Evolutionary conservation across 805 yeast genomes (phyloP).

Genomic region (Cyberlindnera amylophila): DNA sequence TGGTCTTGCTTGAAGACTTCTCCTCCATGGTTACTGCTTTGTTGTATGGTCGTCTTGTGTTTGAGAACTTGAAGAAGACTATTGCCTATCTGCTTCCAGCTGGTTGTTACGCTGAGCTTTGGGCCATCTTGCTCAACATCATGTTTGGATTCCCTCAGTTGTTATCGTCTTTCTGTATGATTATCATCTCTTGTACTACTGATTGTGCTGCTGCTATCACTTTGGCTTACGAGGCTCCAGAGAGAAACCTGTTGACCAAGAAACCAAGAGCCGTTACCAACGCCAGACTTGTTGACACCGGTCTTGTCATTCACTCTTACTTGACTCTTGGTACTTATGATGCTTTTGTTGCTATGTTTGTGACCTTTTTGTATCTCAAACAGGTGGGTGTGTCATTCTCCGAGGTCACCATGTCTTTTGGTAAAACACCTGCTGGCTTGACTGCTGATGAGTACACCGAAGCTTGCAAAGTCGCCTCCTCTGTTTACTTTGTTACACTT

Average conservation of each 20-base stretch:
- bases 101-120: constrained; percentile 46
- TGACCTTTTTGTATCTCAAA: constrained; percentile 36
- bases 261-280: constrained; percentile 40
- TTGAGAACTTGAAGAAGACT: constrained; percentile 46
- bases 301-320: constrained; percentile 41
- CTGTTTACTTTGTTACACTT: constrained; percentile 44
- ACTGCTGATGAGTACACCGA: constrained; percentile 25
- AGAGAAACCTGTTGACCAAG: constrained; percentile 38
- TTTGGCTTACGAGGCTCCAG: constrained; percentile 42
- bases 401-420: constrained; percentile 35
- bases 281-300: constrained; percentile 39
- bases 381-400: constrained; percentile 35
- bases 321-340: constrained; percentile 39
- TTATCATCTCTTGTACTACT: constrained; percentile 45
- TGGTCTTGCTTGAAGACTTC: constrained; percentile 24
- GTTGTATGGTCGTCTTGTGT: constrained; percentile 42
- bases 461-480: constrained; percentile 34
- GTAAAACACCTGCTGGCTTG: constrained; percentile 25
- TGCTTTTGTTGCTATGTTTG: constrained; percentile 37
- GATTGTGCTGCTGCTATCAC: constrained; percentile 44
- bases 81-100: constrained; percentile 49
- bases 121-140: constrained; percentile 46
- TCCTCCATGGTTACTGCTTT: constrained; percentile 36
- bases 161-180: constrained; percentile 47
- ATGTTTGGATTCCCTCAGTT: constrained; percentile 48